These are phyloP conservation scores for Monosporascus sp. DNA, from an alignment of 2,329 filamentous ascomycete genomes.

Conservation along the genomic window DNA sequence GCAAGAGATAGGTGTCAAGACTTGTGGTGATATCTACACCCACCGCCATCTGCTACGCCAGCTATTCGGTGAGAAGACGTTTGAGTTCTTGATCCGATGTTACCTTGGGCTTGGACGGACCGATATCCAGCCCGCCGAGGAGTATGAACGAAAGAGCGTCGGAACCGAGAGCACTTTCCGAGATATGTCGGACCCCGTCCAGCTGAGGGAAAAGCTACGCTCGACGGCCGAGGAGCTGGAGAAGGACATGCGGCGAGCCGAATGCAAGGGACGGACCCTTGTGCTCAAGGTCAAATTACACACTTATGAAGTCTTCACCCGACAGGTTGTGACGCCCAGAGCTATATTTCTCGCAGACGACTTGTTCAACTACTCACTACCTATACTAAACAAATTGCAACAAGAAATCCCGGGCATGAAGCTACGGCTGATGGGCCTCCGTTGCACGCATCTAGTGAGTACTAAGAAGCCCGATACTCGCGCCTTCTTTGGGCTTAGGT, in stretches of 20 bases:
- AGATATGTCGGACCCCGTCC: constrained; percentile 65
- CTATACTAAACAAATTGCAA: constrained; percentile 79
- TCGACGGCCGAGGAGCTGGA: constrained; percentile 80
- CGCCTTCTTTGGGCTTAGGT: constrained; percentile 69
- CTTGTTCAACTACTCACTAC: constrained; percentile 73
- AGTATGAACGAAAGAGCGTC: constrained; percentile 87
- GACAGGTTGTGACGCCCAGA: constrained; percentile 71
- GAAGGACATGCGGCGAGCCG: constrained; percentile 72
- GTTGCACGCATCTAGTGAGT: constrained; percentile 82
- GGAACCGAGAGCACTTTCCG: constrained; percentile 90
- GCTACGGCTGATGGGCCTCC: constrained; percentile 79
- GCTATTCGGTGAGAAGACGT: constrained; percentile 89
- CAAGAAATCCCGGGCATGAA: constrained; percentile 77
- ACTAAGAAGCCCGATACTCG: constrained; percentile 75
- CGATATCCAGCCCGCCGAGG: constrained; percentile 77
- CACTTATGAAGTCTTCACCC: constrained; percentile 85
- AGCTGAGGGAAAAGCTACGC: constrained; percentile 73
- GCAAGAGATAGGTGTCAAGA: constrained; percentile 79
- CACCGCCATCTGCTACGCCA: constrained; percentile 68
- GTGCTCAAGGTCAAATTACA: constrained; percentile 91
- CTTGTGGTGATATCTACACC: constrained; percentile 79
- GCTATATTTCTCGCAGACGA: constrained; percentile 73
- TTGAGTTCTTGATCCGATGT: constrained; percentile 77
- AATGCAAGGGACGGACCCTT: constrained; percentile 85
- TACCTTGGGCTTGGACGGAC: constrained; percentile 86